Evolutionary conservation across 805 yeast genomes (phyloP), one percentile per base, ranked within the genome.

Genomic region (Lipomyces sp.): DNA sequence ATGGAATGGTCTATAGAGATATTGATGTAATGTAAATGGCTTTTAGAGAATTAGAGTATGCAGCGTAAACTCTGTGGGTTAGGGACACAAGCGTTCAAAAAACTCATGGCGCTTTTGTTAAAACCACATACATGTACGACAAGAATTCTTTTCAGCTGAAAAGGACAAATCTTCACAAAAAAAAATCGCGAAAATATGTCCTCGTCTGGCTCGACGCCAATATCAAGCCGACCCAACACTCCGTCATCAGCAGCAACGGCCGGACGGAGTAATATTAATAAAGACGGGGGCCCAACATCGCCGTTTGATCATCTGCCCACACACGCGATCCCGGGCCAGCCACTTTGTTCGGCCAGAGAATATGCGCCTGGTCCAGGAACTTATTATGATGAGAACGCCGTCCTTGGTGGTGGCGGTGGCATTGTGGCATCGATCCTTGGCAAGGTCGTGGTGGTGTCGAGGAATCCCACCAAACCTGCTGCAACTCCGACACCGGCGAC

Each of bases 241-340:
- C 48, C 48, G 24, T 24, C 24, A 24, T 24, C 24, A 24, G 24
- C 24, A 24, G 24, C 24, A 1, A 24, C 24, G 24, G 24, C 24
- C 1, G 24, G 24, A 24, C 24, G 24, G 24, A 24, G 24, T 24
- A 24, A 24, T 24, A 24, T 24, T 24, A 24, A 24, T 24, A 24
- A 24, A 24, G 24, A 24, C 24, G 24, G 24, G 24, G 24, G 24
- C 24, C 24, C 24, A 24, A 24, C 24, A 1, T 24, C 24, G 48
- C 24, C 48, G 29, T 55, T 30, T 37, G 48, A 55, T 24, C 24
- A 24, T 24, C 18, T 66, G 5, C 70, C 70, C 18, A 11, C 32
- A 33, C 37, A 55, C 24, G 71, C 67, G n/a, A 61, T 68, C 29
- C 71, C 71, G 2, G 71, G 71, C 10, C 71, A 68, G 35, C 70